Base-by-base conservation (phyloP, 1,139 yeast species). In the Pichia sp. region DNA sequence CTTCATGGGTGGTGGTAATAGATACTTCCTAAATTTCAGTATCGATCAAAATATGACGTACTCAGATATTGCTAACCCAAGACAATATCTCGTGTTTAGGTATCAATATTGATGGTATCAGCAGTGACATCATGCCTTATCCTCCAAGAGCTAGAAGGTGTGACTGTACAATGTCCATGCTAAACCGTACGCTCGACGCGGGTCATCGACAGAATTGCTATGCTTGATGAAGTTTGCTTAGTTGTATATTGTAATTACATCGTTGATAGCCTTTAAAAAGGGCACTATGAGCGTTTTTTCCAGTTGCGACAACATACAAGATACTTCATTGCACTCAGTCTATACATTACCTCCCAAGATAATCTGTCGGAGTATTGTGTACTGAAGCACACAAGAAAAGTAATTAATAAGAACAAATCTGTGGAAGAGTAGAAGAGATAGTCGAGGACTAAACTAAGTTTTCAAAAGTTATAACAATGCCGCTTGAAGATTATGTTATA, bases 231-330 rank as follows among this genome's bases (percentile, higher is more conserved):
- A 69, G 36, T 76, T 2, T 78, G 86, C 48, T 56, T 64, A 12
- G 49, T 60, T 24, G 61, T 68, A 7, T 71, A 74, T 42, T 80
- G 88, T 51, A 54, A 61, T 13, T 72, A 69, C 7, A 67, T 79
- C 25, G 51, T 40, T 14, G 64, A 67, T 5, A 65, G 74, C 53
- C 78, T 80, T 1, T 46, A 51, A 9, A 41, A 43, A 2, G 85
- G 84, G 0, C 40, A 39, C 3, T 79, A 77, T 51, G 87, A n/a
- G 87, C 1, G 53, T 55, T 74, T 62, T 51, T 67, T 84, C 1
- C 12, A 74, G 67, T 41, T 80, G 87, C 49, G 52, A 69, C 13
- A 48, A 66, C 5, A 55, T 57, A 12, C 80, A 76, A 47, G 69
- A 46, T 59, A 74, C 1, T 71, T 82, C 0, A 68, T 66, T 46